phyloP scores from a whole-genome alignment of 495 filamentous ascomycete species.

The Podospora comata region DNA sequence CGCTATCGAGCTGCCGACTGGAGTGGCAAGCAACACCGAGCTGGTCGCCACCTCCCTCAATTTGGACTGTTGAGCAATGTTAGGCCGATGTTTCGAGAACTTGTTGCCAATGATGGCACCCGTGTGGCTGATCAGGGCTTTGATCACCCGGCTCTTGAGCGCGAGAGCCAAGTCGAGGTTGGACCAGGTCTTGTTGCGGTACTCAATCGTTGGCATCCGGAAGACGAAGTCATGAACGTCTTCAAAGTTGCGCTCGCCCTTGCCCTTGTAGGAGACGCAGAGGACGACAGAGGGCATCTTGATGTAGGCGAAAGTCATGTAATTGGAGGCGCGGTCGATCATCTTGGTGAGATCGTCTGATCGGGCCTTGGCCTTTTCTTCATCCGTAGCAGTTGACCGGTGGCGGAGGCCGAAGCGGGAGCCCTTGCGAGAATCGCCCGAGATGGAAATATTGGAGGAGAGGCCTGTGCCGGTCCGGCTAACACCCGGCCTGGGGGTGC shows the following conservation, averaged over 20 bases:
- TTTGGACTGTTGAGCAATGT: slow-evolving; percentile 70
- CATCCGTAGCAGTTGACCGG: slow-evolving; percentile 30
- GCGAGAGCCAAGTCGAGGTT: slow-evolving; percentile 91
- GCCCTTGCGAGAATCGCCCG: slow-evolving; percentile 50
- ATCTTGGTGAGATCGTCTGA: slow-evolving; percentile 97
- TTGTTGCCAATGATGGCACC: slow-evolving; percentile 98
- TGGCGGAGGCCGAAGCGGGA: slow-evolving; percentile 46
- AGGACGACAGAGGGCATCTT: slow-evolving; percentile 92
- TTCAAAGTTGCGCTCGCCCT: slow-evolving; percentile 88
- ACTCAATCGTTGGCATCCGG: slow-evolving; percentile 89
- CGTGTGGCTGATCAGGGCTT: slow-evolving; percentile 89
- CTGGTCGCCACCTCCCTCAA: slow-evolving; percentile 74
- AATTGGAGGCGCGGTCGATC: slow-evolving; percentile 91
- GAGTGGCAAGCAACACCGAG: slow-evolving; percentile 50
- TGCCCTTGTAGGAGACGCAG: slow-evolving; percentile 95
- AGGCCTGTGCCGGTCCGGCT: slow-evolving; percentile 51
- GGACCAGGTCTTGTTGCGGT: slow-evolving; percentile 98
- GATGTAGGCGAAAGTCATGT: slow-evolving; percentile 95
- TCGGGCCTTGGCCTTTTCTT: slow-evolving; percentile 45
- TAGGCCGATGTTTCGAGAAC: slow-evolving; percentile 80
- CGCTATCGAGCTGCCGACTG: slow-evolving; percentile 21
- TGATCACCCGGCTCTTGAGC: slow-evolving; percentile 90
- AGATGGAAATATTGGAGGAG: slow-evolving; percentile 39
- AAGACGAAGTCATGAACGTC: slow-evolving; percentile 98
- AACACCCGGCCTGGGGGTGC: slow-evolving; percentile 45